phyloP scores from a whole-genome alignment of 257 asterid genomes.

The Paraleonurus japonicus region DNA sequence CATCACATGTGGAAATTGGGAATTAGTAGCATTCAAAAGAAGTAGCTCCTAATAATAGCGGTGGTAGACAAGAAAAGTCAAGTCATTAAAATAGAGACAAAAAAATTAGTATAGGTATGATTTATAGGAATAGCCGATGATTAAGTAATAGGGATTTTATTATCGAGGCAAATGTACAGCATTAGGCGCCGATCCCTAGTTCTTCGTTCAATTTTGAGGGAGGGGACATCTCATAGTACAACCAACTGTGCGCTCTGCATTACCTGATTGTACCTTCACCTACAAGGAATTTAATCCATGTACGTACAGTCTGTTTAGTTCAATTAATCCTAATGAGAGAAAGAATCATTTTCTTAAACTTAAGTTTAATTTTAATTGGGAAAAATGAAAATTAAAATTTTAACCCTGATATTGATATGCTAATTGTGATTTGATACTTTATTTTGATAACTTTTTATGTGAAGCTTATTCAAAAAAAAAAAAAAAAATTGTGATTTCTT shows the following conservation, averaged over 20 bases:
- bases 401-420: too few relatives aligned
- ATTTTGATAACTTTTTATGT: too few relatives aligned
- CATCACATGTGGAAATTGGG: not conserved
- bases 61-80: slow-evolving; percentile 27
- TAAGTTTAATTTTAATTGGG: not conserved
- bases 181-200: slow-evolving; percentile 35
- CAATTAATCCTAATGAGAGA: not conserved
- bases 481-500: too few relatives aligned
- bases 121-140: slow-evolving; percentile 20
- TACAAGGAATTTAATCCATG: not conserved
- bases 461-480: too few relatives aligned
- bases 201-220: not conserved
- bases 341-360: not conserved
- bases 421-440: not conserved
- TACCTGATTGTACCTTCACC: slow-evolving; percentile 22
- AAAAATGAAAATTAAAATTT: not conserved
- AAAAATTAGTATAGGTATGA: not conserved
- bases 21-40: not conserved
- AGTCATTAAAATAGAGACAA: slow-evolving; percentile 18
- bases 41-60: not conserved
- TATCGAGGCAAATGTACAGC: not conserved
- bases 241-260: slow-evolving; percentile 20
- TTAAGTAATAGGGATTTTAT: slow-evolving; percentile 13
- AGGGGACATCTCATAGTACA: slow-evolving; percentile 25
- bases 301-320: not conserved